Base-by-base conservation (phyloP, 2,329 filamentous ascomycete genomes). In the Grosmannia huntii region DNA sequence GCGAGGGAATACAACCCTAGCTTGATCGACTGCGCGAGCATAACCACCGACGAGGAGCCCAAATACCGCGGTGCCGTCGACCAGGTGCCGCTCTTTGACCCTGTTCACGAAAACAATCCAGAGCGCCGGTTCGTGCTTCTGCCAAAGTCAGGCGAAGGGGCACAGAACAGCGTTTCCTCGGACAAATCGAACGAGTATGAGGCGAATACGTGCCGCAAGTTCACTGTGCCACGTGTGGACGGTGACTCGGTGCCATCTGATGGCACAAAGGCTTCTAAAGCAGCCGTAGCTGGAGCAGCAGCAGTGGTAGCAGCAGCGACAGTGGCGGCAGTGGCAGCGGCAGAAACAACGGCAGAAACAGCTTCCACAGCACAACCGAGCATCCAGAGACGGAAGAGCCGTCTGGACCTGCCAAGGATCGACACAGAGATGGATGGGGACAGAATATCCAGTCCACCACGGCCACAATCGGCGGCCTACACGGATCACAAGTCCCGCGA, bases 121-220 rank as follows among this genome's bases (percentile, higher is more conserved):
- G 86, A 89, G 67, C 77, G 82, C 44, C 80, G 85, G 46, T 89
- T 85, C 64, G 81, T 87, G 10, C 70, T 86, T 44, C 70, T 86
- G 46, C 70, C 70, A 16, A 70, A 70, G 44, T 60, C 65, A 14
- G 64, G 64, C 50, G 36, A 61, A n/a, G 55, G 38, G 44, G 21
- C 57, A 38, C 49, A 33, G 53, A 54, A 21, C 36, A 44, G 41
- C 19, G 33, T 6, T 21, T 14, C 55, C 23, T 14, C 53, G 10
- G 53, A 58, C 28, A 56, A 53, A 6, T 51, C 23, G 4, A 36
- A 52, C 53, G 59, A 60, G 11, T 76, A 76, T 53, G 68, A 73
- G 38, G 73, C 73, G 51, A 76, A 76, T 61, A 75, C 72, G 1
- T 68, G 70, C 58, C 69, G 73, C 38, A 75, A 74, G 63, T 75